phyloP scores from a whole-genome alignment of 1,284 basidiomycete genomes.

The Vanrija sp. region DNA sequence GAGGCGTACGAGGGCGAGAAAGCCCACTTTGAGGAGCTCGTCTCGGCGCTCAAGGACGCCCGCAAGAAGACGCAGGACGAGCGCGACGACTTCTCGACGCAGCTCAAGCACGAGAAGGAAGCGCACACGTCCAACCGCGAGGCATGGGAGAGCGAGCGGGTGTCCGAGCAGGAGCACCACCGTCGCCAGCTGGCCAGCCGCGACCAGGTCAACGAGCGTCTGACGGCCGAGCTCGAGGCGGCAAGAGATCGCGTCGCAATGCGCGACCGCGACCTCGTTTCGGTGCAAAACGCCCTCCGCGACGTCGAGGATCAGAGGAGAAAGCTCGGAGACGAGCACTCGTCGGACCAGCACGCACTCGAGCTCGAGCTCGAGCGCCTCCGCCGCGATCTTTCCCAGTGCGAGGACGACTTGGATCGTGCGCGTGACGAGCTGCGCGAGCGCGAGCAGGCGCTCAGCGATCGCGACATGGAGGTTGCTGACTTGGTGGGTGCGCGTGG shows the following conservation, averaged over 20 bases:
- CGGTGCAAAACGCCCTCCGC: slow-evolving; percentile 69
- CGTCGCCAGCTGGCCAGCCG: slow-evolving; percentile 46
- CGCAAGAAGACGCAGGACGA: slow-evolving; percentile 46
- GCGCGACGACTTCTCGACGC: slow-evolving; percentile 63
- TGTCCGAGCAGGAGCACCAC: slow-evolving; percentile 49
- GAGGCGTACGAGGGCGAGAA: slow-evolving; percentile 50
- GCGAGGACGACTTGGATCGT: slow-evolving; percentile 73
- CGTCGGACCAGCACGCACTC: slow-evolving; percentile 76
- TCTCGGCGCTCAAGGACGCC: slow-evolving; percentile 73
- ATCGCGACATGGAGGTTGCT: slow-evolving; percentile 66
- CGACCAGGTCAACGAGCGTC: slow-evolving; percentile 42
- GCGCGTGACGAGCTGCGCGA: slow-evolving; percentile 69
- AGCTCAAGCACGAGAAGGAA: slow-evolving; percentile 57
- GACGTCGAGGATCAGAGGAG: slow-evolving; percentile 54
- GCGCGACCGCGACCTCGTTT: slow-evolving; percentile 60
- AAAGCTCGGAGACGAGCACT: slow-evolving; percentile 72
- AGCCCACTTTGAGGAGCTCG: slow-evolving; percentile 66
- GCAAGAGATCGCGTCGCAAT: slow-evolving; percentile 49
- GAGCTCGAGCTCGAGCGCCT: slow-evolving; percentile 87
- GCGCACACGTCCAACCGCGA: slow-evolving; percentile 36
- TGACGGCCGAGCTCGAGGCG: slow-evolving; percentile 46
- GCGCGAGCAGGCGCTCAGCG: slow-evolving; percentile 60
- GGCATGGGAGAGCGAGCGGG: slow-evolving; percentile 47
- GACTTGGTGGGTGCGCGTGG: slow-evolving; percentile 53
- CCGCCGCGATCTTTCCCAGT: slow-evolving; percentile 73